Percentiles rank a stretch among this genome's conserved stretches.
These are phyloP conservation scores for Ambrosiella beaveri DNA, from an alignment of 2,329 filamentous ascomycete genomes.

Conservation along the genomic window DNA sequence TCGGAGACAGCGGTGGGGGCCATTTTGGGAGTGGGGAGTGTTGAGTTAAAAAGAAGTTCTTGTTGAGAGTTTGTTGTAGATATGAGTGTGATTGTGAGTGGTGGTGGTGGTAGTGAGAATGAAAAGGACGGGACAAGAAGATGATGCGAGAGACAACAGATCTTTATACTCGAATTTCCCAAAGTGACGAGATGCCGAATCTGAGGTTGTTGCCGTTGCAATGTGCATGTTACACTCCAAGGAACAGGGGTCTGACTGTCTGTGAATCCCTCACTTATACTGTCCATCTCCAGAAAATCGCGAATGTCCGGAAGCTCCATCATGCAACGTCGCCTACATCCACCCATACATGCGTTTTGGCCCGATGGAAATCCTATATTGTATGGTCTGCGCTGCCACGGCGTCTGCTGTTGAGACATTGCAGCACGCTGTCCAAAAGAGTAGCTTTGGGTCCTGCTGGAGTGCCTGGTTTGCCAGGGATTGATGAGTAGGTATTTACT, in stretches of 20 bases:
- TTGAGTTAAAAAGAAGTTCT: background rate
- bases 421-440: too few relatives aligned
- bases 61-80: background rate
- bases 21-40: constrained; percentile 11
- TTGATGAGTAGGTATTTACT: too few relatives aligned
- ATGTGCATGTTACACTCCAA: background rate
- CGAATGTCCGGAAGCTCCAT: too few relatives aligned
- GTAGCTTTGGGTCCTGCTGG: too few relatives aligned
- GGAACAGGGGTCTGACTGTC: background rate
- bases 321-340: too few relatives aligned
- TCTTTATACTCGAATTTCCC: background rate
- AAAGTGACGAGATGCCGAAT: background rate
- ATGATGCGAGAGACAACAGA: background rate
- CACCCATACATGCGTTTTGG: too few relatives aligned
- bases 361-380: too few relatives aligned
- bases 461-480: too few relatives aligned
- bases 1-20: constrained; percentile 11
- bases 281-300: too few relatives aligned
- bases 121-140: background rate
- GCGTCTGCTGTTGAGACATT: too few relatives aligned
- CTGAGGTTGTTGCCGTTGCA: background rate
- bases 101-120: too few relatives aligned
- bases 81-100: background rate
- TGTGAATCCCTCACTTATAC: background rate
- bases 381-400: too few relatives aligned